These are phyloP conservation scores for Chaetomium strumarium DNA, from an alignment of 2,329 filamentous ascomycete genomes.

Conservation along the genomic window DNA sequence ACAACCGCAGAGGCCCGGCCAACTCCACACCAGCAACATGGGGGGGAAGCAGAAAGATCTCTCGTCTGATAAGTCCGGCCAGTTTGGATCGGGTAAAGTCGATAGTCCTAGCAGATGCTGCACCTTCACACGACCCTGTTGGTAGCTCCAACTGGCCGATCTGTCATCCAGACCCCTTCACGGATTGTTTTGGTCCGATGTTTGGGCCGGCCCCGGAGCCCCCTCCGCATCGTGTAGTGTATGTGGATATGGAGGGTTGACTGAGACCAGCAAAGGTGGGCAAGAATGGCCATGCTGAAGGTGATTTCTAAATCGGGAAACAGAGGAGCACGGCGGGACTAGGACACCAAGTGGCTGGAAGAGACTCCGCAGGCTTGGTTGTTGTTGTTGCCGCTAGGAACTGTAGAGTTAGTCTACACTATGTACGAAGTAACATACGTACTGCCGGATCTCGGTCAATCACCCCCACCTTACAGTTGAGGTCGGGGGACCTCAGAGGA, in stretches of 20 bases:
- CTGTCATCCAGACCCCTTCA: slow-evolving; percentile 9
- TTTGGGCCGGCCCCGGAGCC: slow-evolving; percentile 14
- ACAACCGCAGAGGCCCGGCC: slow-evolving; percentile 55
- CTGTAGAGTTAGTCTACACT: too few species aligned
- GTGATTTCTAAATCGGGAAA: neutral
- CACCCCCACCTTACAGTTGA: slow-evolving; percentile 9
- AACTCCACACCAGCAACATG: slow-evolving; percentile 55
- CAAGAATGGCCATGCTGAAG: neutral
- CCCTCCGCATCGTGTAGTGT: too few species aligned
- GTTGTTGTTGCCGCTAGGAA: slow-evolving; percentile 10
- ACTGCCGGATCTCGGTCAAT: slow-evolving; percentile 21
- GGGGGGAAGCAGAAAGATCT: slow-evolving; percentile 41
- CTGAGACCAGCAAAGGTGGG: neutral
- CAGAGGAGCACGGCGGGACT: neutral
- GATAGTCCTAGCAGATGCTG: slow-evolving; percentile 22
- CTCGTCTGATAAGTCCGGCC: slow-evolving; percentile 35
- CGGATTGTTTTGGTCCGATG: slow-evolving; percentile 22
- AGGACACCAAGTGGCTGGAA: neutral
- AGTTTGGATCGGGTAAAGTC: slow-evolving; percentile 22
- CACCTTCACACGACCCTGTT: slow-evolving; percentile 15
- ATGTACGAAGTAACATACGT: too few species aligned
- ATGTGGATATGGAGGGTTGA: neutral
- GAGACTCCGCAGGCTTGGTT: slow-evolving; percentile 15
- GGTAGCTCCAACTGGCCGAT: slow-evolving; percentile 13
- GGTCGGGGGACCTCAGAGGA: slow-evolving; percentile 21